Evolutionary conservation across 305 asterid species (phyloP).

Genomic region (Fraxinus paxiana): DNA sequence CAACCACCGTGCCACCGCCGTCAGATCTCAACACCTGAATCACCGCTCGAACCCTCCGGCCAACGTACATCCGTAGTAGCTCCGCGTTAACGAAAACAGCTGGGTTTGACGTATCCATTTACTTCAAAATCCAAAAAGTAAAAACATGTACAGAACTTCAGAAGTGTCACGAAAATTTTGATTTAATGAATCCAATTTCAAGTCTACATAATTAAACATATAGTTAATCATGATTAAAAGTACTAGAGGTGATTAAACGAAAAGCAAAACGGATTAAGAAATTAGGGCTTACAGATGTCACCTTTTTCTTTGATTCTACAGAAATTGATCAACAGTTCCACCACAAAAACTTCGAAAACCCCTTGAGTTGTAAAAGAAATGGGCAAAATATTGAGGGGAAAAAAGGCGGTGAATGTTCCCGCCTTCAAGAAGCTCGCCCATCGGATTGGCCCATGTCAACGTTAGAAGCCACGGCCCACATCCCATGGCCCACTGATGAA

Average conservation of each 20-base stretch:
- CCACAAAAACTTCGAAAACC: not conserved
- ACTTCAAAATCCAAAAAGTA: constrained; percentile 5
- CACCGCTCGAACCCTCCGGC: constrained; percentile 78
- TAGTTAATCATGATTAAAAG: not conserved
- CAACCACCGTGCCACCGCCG: constrained; percentile 58
- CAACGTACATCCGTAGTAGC: constrained; percentile 58
- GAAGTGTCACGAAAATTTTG: not conserved
- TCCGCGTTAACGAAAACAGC: constrained; percentile 85
- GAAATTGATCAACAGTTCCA: not conserved
- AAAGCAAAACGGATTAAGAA: not conserved
- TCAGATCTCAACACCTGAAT: constrained; percentile 75
- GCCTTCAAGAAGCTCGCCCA: constrained; percentile 23
- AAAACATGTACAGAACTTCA: not conserved
- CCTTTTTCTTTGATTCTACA: constrained; percentile 6
- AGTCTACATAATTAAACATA: not conserved
- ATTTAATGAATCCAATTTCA: constrained; percentile 12
- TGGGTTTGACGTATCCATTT: constrained; percentile 82
- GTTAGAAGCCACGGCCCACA: not conserved
- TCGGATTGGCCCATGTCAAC: not conserved
- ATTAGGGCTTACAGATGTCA: constrained; percentile 10
- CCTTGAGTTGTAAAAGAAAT: not conserved
- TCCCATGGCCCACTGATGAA: not conserved
- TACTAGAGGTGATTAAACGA: not conserved
- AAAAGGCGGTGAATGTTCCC: constrained; percentile 49
- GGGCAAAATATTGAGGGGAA: not conserved